Conservation (phyloP, 805 yeast species). For the Diddensiella transvaalensis region DNA sequence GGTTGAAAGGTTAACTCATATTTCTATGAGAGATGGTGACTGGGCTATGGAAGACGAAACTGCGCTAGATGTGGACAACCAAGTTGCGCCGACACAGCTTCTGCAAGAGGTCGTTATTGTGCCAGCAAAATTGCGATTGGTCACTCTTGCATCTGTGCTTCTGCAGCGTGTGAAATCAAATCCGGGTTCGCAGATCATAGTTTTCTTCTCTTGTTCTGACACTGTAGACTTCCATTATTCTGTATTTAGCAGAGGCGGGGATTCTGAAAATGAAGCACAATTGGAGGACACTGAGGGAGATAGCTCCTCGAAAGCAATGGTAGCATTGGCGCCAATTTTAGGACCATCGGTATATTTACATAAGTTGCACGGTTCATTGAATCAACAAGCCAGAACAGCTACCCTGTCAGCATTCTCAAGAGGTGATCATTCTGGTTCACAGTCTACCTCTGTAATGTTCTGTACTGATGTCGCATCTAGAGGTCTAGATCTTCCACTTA, state of each 20-base stretch:
- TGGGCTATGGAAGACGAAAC: constrained; percentile 47
- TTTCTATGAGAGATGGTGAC: constrained; percentile 70
- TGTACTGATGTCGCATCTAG: constrained; percentile 98
- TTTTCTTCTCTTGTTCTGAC: constrained; percentile 90
- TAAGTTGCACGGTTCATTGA: constrained; percentile 86
- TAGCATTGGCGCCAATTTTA: constrained; percentile 52
- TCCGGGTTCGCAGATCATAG: constrained; percentile 43
- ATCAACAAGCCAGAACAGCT: constrained; percentile 77
- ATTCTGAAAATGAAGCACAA: constrained; percentile 23
- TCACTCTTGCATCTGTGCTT: constrained; percentile 67
- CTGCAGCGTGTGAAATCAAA: constrained; percentile 41
- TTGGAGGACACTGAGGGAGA: constrained; percentile 31
- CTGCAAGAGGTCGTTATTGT: constrained; percentile 75
- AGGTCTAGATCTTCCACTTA: constrained; percentile 88
- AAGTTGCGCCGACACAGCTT: constrained; percentile 85
- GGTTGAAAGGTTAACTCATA: constrained; percentile 76
- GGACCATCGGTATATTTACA: constrained; percentile 47
- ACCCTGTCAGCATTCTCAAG: constrained; percentile 60
- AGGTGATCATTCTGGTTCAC: constrained; percentile 25
- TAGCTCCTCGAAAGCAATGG: constrained; percentile 36
- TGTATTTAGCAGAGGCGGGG: constrained; percentile 62
- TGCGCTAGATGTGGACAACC: constrained; percentile 28
- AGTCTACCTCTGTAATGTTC: constrained; percentile 56
- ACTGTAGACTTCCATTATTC: constrained; percentile 92
- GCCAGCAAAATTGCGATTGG: constrained; percentile 89